phyloP scores from a whole-genome alignment of 305 asterid genomes.

The Plantago rigida region DNA sequence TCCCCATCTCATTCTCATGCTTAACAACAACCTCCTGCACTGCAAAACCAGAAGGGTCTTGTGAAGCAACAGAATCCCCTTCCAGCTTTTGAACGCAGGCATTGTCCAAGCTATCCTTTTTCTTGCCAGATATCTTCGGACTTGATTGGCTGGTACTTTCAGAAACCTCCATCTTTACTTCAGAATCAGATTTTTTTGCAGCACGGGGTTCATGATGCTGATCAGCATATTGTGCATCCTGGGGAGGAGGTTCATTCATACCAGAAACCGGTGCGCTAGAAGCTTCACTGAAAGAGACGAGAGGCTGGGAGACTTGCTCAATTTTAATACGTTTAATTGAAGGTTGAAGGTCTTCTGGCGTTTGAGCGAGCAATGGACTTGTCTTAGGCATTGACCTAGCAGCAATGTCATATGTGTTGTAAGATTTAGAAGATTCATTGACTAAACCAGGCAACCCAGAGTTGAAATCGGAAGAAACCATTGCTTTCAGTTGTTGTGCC shows the following conservation, averaged over 20 bases:
- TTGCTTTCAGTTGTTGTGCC: slow-evolving; percentile 44
- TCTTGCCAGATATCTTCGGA: slow-evolving; percentile 35
- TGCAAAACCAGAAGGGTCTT: slow-evolving; percentile 35
- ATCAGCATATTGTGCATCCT: slow-evolving; percentile 36
- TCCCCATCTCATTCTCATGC: slow-evolving; percentile 50
- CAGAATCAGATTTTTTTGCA: slow-evolving; percentile 42
- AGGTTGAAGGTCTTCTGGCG: slow-evolving; percentile 62
- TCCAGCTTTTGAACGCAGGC: slow-evolving; percentile 35
- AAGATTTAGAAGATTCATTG: slow-evolving; percentile 43
- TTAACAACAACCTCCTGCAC: slow-evolving; percentile 39
- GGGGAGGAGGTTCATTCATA: slow-evolving; percentile 39
- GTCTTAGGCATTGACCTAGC: slow-evolving; percentile 35
- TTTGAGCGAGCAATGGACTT: slow-evolving; percentile 42
- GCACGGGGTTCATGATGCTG: slow-evolving; percentile 36
- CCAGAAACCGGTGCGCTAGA: slow-evolving; percentile 35
- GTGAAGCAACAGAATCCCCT: slow-evolving; percentile 38
- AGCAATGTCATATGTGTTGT: slow-evolving; percentile 43
- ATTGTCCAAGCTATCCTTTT: slow-evolving; percentile 41
- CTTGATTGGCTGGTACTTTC: slow-evolving; percentile 38
- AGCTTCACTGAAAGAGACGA: slow-evolving; percentile 42
- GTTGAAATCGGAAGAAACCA: slow-evolving; percentile 37
- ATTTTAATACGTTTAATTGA: slow-evolving; percentile 72
- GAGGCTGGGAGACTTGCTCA: slow-evolving; percentile 50
- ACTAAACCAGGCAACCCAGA: slow-evolving; percentile 39
- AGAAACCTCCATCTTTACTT: slow-evolving; percentile 52